Percentiles rank a stretch among this genome's conserved stretches.
Evolutionary conservation across 208 protist genomes (phyloP).

Genomic region (Trypanosoma mega): DNA sequence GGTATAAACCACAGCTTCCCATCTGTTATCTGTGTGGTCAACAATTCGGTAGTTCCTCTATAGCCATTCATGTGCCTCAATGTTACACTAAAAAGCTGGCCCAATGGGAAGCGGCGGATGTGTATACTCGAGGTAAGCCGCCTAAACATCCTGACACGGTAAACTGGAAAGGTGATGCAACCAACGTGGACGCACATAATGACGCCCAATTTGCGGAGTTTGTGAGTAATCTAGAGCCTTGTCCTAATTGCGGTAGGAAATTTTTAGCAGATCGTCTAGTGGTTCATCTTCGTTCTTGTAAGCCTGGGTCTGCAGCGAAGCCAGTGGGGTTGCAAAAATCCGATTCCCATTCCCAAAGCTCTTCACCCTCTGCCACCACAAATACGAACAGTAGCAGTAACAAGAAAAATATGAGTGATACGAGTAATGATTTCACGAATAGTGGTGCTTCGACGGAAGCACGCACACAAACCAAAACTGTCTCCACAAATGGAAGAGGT

Average conservation of each 20-base stretch:
- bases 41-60: conserved; percentile 83
- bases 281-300: conserved; percentile 89
- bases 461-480: background rate
- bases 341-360: background rate
- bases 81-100: conserved; percentile 87
- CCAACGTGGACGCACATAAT: conserved; percentile 57
- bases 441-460: background rate
- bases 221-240: conserved; percentile 84
- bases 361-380: too few relatives aligned
- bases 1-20: conserved; percentile 50
- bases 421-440: background rate
- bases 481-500: background rate
- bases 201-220: conserved; percentile 88
- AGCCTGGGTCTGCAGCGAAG: conserved; percentile 62
- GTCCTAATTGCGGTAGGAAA: conserved; percentile 85
- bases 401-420: too few relatives aligned
- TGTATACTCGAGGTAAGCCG: conserved; percentile 56
- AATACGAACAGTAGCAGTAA: too few relatives aligned
- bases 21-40: conserved; percentile 87
- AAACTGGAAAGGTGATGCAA: conserved; percentile 44
- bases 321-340: conserved; percentile 22
- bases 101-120: conserved; percentile 77
- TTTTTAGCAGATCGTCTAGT: conserved; percentile 89
- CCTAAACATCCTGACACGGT: conserved; percentile 76
- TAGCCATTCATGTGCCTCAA: conserved; percentile 85